Conservation (phyloP, 225 moss, liverwort and hornwort genomes). For the Marchantia polymorpha region DNA sequence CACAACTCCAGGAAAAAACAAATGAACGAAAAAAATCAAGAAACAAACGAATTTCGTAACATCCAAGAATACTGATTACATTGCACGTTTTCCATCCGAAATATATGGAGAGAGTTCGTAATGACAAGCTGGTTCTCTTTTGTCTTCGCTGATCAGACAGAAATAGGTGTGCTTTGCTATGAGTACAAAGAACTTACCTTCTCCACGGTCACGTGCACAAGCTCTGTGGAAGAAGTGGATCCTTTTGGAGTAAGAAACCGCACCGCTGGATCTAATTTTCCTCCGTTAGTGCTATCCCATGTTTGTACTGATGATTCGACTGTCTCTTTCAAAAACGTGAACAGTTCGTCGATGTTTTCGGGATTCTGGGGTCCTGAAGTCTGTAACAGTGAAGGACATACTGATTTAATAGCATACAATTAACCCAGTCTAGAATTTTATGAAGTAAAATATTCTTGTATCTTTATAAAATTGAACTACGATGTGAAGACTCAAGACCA, state of each 20-base stretch:
- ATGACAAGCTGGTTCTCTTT: too few species aligned
- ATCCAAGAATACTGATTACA: too few species aligned
- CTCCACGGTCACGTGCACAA: constrained; percentile 74
- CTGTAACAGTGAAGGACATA: background rate
- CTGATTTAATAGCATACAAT: too few species aligned
- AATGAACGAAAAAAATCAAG: too few species aligned
- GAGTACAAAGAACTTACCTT: constrained; percentile 44
- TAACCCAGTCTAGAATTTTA: too few species aligned
- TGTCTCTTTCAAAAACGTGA: constrained; percentile 61
- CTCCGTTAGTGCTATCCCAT: constrained; percentile 72
- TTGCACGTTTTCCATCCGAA: too few species aligned
- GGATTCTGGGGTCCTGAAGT: constrained; percentile 4
- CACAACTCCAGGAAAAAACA: too few species aligned
- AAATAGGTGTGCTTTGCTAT: background rate
- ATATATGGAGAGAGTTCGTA: too few species aligned
- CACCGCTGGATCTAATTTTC: constrained; percentile 72
- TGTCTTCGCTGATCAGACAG: too few species aligned
- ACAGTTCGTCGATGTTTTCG: constrained; percentile 51
- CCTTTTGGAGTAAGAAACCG: constrained; percentile 65
- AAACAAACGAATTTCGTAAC: too few species aligned
- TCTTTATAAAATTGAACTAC: background rate
- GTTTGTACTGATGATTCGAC: constrained; percentile 69
- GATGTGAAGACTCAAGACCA: background rate
- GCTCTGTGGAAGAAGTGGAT: constrained; percentile 44
- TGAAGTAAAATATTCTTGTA: background rate